These are phyloP conservation scores for Coemansia sp. DNA, from an alignment of 192 early-diverging fungal genomes.

Conservation along the genomic window DNA sequence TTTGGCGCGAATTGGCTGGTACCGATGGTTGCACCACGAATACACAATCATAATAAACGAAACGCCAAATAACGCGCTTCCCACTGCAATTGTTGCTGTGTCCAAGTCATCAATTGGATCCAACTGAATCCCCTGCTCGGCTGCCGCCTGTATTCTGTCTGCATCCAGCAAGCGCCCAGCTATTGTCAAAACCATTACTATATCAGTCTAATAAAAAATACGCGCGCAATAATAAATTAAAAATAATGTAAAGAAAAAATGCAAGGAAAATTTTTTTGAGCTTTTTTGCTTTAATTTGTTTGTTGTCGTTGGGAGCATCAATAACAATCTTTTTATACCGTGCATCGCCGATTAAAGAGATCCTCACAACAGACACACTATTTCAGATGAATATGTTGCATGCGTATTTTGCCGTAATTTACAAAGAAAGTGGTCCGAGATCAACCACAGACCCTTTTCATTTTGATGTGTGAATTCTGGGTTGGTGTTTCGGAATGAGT, in stretches of 20 bases:
- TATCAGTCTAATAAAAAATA: no score
- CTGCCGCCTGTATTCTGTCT: conserved; percentile 1
- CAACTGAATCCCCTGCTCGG: conserved; percentile 5
- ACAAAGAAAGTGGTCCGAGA: not conserved
- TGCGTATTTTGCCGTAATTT: conserved; percentile 2
- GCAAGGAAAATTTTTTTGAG: not conserved
- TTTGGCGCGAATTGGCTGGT: conserved; percentile 45
- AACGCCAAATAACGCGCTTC: conserved; percentile 22
- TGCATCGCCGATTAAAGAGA: no score
- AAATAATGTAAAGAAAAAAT: conserved; percentile 3
- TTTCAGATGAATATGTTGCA: not conserved
- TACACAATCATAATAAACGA: conserved; percentile 28
- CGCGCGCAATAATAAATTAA: not conserved
- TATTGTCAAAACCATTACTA: not conserved
- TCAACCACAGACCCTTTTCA: no score
- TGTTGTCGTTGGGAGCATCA: no score
- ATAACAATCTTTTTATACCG: no score
- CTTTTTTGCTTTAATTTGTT: not conserved
- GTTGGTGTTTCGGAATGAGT: no score
- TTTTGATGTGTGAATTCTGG: no score
- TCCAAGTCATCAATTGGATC: conserved; percentile 21
- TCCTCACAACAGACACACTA: conserved; percentile 1
- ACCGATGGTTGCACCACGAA: conserved; percentile 41
- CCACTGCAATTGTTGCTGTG: conserved; percentile 13
- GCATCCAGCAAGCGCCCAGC: not conserved